phyloP scores from a whole-genome alignment of 1,284 basidiomycete genomes.

The Ustilago vetiveriae region DNA sequence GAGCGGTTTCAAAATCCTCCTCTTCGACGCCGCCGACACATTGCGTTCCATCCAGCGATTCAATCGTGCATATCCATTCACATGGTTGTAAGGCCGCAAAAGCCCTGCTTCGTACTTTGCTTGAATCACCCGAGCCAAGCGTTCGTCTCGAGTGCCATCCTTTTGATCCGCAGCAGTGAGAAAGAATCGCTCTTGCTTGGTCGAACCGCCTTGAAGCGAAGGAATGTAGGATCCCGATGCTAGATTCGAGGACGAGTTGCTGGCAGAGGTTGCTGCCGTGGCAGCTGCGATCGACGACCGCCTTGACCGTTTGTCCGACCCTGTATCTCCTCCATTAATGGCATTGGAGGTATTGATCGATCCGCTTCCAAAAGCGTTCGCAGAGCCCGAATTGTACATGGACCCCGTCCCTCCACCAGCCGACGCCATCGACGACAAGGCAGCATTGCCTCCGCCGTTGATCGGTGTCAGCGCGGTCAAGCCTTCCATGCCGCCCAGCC shows the following conservation, averaged over 20 bases:
- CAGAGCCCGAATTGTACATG: constrained; percentile 11
- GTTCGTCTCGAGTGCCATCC: constrained; percentile 86
- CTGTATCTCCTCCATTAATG: constrained; percentile 2
- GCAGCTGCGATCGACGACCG: constrained; percentile 40
- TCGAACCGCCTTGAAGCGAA: constrained; percentile 35
- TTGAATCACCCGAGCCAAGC: constrained; percentile 88
- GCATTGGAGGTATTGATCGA: constrained; percentile 1
- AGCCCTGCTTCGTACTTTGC: constrained; percentile 97
- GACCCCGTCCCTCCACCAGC: neutral
- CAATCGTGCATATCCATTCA: constrained; percentile 69
- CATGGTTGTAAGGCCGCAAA: constrained; percentile 94
- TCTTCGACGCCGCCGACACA: constrained; percentile 73
- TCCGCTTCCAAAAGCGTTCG: neutral
- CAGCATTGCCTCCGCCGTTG: constrained; percentile 6
- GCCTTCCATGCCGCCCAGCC: constrained; percentile 14
- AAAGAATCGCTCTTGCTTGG: constrained; percentile 79
- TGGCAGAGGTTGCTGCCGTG: neutral
- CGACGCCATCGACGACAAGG: neutral
- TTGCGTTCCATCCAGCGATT: constrained; percentile 88
- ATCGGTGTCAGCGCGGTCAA: constrained; percentile 28
- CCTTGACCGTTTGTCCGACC: constrained; percentile 24
- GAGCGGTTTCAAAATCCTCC: constrained; percentile 86
- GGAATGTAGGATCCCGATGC: constrained; percentile 34
- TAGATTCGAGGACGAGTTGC: neutral
- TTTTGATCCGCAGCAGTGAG: constrained; percentile 95